Base-by-base conservation (phyloP, 306 rosid genomes). In the Oemleria cerasiformis region DNA sequence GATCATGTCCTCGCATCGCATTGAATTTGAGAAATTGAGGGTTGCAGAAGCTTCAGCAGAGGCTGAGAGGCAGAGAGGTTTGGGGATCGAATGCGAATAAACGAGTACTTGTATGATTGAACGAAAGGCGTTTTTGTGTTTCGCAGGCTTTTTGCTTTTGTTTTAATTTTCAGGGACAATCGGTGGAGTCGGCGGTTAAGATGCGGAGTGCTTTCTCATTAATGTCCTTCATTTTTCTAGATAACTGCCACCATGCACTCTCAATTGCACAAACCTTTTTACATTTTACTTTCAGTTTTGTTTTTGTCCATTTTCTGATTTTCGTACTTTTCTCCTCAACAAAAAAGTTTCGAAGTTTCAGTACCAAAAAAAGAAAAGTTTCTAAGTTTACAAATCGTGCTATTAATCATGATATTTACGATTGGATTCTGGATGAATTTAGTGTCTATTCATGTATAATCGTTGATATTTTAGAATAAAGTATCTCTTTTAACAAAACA, bases 1-100 rank as follows among this genome's bases (percentile, higher is more conserved):
- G 73, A 80, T 86, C 91, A 60, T 77, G 85, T 23, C 96, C 90
- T 77, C 92, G 85, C 87, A 80, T 80, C 34, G 64, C 72, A 7
- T 43, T 1, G n/a, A 19, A 44, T 19, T 20, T 38, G 41, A 50
- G 42, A 42, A 34, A 49, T 13, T 5, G 15, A 40, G 38, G 25
- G 9, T 4, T 11, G 62, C 15, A 13, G 58, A 53, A 0, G 30
- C 50, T 13, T 15, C 15, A 19, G 30, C 58, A n/a, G 45, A 9
- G 10, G 45, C 45, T 42, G 51, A 47, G 4, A 5, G 50, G 5
- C 6, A n/a, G 7, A 19, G 30, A 72, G 20, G 7, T n/a, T 25
- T 47, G 20, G 64, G n/a, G 64, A 59, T 34, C 20, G 40, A 34
- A 57, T 11, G 12, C 3, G 39, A 13, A 23, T 2, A 1, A 21